Evolutionary conservation across 192 early-diverging fungal genomes (phyloP), one percentile per base, ranked within the genome.

Genomic region (Funneliformis geosporum): DNA sequence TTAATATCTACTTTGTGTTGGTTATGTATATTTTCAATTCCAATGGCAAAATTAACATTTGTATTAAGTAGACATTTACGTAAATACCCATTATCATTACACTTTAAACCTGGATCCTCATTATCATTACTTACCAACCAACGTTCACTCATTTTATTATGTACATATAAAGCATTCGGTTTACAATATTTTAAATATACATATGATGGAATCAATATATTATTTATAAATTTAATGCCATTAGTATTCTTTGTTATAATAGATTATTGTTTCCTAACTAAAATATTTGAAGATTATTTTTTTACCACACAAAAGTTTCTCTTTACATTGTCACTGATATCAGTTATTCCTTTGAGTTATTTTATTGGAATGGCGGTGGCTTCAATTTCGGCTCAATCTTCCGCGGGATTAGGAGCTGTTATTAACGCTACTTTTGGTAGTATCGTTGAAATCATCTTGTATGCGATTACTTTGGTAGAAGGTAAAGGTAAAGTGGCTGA

Each of bases 371-470:
- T 95, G 92, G 95, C 94, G 2, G 96, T 99, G 27, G 93, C 94
- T n/a, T 95, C 94, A 14, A 97, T 99, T 84, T 96, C 96, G 11
- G 95, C 96, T 10, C 96, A 98, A 83, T 95, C 96, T 12, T 93
- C 92, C 59, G 84, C 97, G 74, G 98, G 95, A 25, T 84, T 99
- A 80, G 98, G 96, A 38, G 94, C 96, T 0, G 96, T 97, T 59
- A 94, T 98, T 82, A 99, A 99, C 83, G 98, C 98, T 6, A 97
- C 98, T 1, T 99, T 99, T 84, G 98, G 97, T 47, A 93, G 91
- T 42, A 97, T 99, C 42, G 93, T 99, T 76, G 97, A 99, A 84
- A 93, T 98, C 71, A 96, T 98, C 65, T 88, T 99, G 42, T 98
- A 98, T 86, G 85, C 90, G 8, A 90, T 98, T 25, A 96, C 96